Conservation (phyloP, 228 moss, liverwort and hornwort genomes). For the Sphagnum magellanicum region DNA sequence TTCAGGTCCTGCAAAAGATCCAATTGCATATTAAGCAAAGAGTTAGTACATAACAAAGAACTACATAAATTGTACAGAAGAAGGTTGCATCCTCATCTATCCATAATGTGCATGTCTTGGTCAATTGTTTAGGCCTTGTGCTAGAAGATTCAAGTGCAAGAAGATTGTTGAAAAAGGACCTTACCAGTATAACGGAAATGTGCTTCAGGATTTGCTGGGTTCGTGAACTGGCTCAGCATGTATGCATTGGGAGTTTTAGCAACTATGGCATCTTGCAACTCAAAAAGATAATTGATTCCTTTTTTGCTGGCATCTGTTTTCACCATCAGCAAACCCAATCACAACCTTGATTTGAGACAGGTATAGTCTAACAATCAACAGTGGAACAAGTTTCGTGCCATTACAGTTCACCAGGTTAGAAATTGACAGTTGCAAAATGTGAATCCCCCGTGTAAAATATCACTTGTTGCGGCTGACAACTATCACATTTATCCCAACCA, state of each 20-base stretch:
- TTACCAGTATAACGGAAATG: slow-evolving; percentile 71
- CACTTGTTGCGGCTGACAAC: too few relatives aligned
- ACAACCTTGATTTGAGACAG: too few relatives aligned
- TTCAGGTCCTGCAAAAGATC: slow-evolving; percentile 58
- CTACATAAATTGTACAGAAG: background rate
- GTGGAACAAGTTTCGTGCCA: too few relatives aligned
- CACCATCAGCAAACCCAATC: too few relatives aligned
- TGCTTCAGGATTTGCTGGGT: slow-evolving; percentile 49
- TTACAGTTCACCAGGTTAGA: too few relatives aligned
- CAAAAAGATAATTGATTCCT: slow-evolving; percentile 31
- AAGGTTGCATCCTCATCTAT: background rate
- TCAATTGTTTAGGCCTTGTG: background rate
- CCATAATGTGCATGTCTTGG: background rate
- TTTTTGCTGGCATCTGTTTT: slow-evolving; percentile 33
- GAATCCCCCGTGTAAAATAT: too few relatives aligned
- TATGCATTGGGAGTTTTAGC: slow-evolving; percentile 59
- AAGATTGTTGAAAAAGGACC: background rate
- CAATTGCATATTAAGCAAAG: background rate
- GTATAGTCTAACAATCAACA: too few relatives aligned
- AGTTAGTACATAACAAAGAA: too few relatives aligned
- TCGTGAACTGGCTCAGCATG: slow-evolving; percentile 58
- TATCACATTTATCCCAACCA: too few relatives aligned
- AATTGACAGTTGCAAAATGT: too few relatives aligned
- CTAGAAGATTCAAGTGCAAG: too few relatives aligned
- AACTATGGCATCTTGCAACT: slow-evolving; percentile 41